Percentiles rank a stretch among this genome's conserved stretches.
These are phyloP conservation scores for Linderina pennispora DNA, from an alignment of 192 early-diverging fungal genomes.

Conservation along the genomic window DNA sequence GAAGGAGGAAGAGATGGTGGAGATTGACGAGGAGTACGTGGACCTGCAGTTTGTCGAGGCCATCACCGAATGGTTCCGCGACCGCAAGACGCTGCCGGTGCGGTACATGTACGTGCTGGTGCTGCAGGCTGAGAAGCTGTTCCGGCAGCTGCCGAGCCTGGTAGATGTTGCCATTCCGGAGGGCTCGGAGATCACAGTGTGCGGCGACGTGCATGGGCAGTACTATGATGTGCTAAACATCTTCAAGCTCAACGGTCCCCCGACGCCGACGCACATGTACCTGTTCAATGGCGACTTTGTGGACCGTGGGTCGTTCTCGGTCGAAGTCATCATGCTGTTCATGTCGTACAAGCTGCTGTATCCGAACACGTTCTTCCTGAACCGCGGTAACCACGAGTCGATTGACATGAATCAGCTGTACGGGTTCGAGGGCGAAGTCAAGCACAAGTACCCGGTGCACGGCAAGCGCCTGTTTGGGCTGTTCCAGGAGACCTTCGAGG, in stretches of 20 bases:
- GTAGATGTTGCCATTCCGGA: conserved; percentile 80
- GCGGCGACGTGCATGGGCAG: conserved; percentile 98
- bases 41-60: conserved; percentile 72
- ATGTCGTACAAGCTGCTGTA: conserved; percentile 88
- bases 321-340: conserved; percentile 93
- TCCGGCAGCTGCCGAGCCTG: conserved; percentile 72
- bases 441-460: conserved; percentile 71
- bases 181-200: conserved; percentile 73
- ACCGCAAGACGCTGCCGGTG: conserved; percentile 85
- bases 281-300: conserved; percentile 99
- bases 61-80: conserved; percentile 72
- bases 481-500: conserved; percentile 93
- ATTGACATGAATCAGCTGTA: conserved; percentile 99
- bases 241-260: conserved; percentile 88
- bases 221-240: conserved; percentile 97
- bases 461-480: conserved; percentile 86
- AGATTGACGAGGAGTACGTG: conserved; percentile 61
- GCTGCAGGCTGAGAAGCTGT: conserved; percentile 63
- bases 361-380: conserved; percentile 76
- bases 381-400: conserved; percentile 97
- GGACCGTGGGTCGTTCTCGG: conserved; percentile 94
- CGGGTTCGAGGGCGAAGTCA: conserved; percentile 98
- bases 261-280: conserved; percentile 75
- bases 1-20: conserved; percentile 11
- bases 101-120: conserved; percentile 88